These are phyloP conservation scores for Pseudocercospora macadamiae DNA, from an alignment of 2,329 filamentous ascomycete species.

Conservation along the genomic window DNA sequence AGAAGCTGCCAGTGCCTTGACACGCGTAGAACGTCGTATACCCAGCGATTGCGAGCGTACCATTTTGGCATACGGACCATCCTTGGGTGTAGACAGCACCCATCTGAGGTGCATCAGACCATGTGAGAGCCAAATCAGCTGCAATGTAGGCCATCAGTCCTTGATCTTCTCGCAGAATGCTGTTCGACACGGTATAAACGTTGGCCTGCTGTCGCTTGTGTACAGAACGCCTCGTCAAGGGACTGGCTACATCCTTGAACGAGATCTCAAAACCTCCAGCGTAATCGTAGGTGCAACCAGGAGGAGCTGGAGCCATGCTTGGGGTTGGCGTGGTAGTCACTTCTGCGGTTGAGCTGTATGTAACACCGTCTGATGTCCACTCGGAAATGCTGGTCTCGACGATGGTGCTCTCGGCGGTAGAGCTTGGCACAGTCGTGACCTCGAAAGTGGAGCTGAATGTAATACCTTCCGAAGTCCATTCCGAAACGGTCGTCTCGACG, in stretches of 20 bases:
- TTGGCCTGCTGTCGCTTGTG: not conserved
- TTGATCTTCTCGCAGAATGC: not conserved
- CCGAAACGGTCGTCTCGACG: not conserved
- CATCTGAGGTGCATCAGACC: not conserved
- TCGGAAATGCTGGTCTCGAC: not conserved
- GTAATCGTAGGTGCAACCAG: not conserved
- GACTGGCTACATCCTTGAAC: not conserved
- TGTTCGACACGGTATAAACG: not conserved
- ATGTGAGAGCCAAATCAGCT: not conserved
- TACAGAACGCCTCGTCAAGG: not conserved
- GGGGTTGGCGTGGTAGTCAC: not conserved
- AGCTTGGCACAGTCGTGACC: constrained; percentile 3
- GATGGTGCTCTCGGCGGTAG: constrained; percentile 1
- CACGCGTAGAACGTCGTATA: not conserved
- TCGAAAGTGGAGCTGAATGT: constrained; percentile 7
- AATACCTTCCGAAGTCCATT: constrained; percentile 8
- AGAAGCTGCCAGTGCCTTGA: not conserved
- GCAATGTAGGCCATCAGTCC: not conserved
- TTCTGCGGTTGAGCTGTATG: constrained; percentile 6
- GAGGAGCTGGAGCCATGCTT: not conserved
- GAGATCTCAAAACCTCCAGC: not conserved
- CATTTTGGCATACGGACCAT: constrained; percentile 1
- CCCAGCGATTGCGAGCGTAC: not conserved
- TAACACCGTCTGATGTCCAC: constrained; percentile 10
- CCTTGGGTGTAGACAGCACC: not conserved